A percentile compares a stretch with the other conserved stretches of the same genome.
phyloP scores from a whole-genome alignment of 2,329 filamentous ascomycete species.

The Trichophyton simii region DNA sequence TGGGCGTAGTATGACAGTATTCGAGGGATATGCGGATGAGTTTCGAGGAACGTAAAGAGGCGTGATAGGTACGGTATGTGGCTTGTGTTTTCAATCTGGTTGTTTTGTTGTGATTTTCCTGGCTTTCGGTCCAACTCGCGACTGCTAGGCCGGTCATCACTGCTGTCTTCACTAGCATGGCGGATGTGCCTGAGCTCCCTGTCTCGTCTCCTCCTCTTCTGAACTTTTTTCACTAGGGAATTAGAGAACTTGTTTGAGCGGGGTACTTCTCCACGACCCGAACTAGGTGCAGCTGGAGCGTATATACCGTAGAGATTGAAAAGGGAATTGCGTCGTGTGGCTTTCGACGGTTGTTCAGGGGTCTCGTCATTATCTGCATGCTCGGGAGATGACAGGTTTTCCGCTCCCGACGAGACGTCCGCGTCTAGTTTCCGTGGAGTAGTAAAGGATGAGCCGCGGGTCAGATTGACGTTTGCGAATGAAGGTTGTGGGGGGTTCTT shows the following conservation, averaged over 20 bases:
- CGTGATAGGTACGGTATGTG: constrained; percentile 29
- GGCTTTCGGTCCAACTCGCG: constrained; percentile 19
- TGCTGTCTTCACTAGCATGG: constrained; percentile 34
- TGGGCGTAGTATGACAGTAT: constrained; percentile 57
- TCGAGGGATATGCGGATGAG: constrained; percentile 52
- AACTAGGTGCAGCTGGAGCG: constrained; percentile 27
- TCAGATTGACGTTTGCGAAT: constrained; percentile 19
- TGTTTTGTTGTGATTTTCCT: not conserved
- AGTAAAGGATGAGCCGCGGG: constrained; percentile 33
- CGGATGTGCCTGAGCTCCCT: constrained; percentile 31
- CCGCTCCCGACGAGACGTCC: constrained; percentile 37
- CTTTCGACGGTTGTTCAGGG: constrained; percentile 28
- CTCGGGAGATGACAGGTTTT: constrained; percentile 36
- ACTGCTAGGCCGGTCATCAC: constrained; percentile 26
- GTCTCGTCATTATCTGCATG: constrained; percentile 38
- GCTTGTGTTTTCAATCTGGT: constrained; percentile 8
- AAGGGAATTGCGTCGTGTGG: constrained; percentile 28
- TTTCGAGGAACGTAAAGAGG: constrained; percentile 50
- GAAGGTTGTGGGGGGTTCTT: constrained; percentile 37
- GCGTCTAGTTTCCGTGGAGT: constrained; percentile 38
- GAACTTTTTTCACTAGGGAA: constrained; percentile 32
- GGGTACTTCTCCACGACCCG: constrained; percentile 55
- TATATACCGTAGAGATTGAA: constrained; percentile 33
- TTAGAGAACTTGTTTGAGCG: constrained; percentile 38
- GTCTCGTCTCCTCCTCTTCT: constrained; percentile 40